Evolutionary conservation across 1,284 basidiomycete species (phyloP), one percentile per base, ranked within the genome.

Genomic region (Fistulina hepatica): DNA sequence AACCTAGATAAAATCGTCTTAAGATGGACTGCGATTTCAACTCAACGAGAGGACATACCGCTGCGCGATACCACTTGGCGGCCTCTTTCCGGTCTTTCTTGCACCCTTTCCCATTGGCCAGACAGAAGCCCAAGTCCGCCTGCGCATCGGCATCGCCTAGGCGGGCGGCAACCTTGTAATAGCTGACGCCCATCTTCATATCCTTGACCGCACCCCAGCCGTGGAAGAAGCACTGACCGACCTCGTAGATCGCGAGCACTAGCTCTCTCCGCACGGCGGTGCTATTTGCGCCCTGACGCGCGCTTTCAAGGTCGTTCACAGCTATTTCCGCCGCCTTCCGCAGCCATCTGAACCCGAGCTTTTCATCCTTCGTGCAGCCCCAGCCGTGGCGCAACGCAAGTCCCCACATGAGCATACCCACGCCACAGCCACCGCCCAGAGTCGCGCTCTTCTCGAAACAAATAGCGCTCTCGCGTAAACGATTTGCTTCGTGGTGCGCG

Each of bases 321-420:
- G 88, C 84, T 27, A 65, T 64, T 53, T 91, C 84, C 5, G 88
- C 88, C 2, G 90, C 90, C 34, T 70, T 71, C 42, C 77, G 69
- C 48, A 94, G 62, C 84, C 88, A 93, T 49, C 73, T 74, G 57
- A 93, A 93, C 2, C 77, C 90, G 31, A 64, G 61, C 51, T 68
- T 71, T 52, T 89, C 84, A 48, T 85, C 75, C 66, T 82, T 82
- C 49, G 67, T 58, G 44, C 77, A 79, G 3, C 85, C 90, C 90
- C 90, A 94, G 1, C 88, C 90, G 57, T 92, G 86, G 35, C 90
- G 66, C 47, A 92, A 60, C n/a, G 85, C 68, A 34, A 93, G 64
- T 2, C 90, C 90, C 71, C 82, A 92, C 85, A 93, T 90, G 44
- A 92, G 63, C 88, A 92, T 92, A 10, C 90, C 90, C 2, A 85